These are phyloP conservation scores for Filobasidium floriforme DNA, from an alignment of 768 basidiomycete species.

Conservation along the genomic window DNA sequence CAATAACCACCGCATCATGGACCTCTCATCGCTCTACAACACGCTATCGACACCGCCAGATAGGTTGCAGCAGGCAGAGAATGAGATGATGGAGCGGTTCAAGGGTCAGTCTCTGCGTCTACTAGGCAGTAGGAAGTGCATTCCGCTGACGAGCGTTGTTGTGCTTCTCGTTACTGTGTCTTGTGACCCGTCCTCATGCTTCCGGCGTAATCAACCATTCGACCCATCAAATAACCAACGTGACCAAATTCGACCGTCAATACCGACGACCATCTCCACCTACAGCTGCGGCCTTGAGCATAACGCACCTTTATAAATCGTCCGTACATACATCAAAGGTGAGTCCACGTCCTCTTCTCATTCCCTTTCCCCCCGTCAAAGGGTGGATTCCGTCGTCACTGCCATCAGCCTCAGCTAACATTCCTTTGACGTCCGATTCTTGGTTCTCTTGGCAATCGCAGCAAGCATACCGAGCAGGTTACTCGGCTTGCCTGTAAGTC, in stretches of 20 bases:
- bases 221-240: background rate
- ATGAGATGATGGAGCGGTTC: slow-evolving; percentile 34
- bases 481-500: slow-evolving; percentile 17
- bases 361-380: background rate
- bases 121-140: no score
- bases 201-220: background rate
- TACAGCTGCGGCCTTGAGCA: slow-evolving; percentile 29
- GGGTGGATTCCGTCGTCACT: background rate
- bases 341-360: slow-evolving; percentile 1
- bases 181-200: background rate
- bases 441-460: no score
- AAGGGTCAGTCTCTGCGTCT: slow-evolving; percentile 22
- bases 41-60: slow-evolving; percentile 24
- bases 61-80: slow-evolving; percentile 27
- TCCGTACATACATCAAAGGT: slow-evolving; percentile 31
- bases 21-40: slow-evolving; percentile 29
- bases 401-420: no score
- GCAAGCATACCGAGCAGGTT: slow-evolving; percentile 22
- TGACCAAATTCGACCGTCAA: background rate
- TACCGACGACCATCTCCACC: background rate
- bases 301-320: slow-evolving; percentile 30
- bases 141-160: background rate
- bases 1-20: slow-evolving; percentile 18
- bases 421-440: no score
- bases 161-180: background rate